Base-by-base conservation (phyloP, 495 filamentous ascomycete genomes). In the Tuber umbilicatum region DNA sequence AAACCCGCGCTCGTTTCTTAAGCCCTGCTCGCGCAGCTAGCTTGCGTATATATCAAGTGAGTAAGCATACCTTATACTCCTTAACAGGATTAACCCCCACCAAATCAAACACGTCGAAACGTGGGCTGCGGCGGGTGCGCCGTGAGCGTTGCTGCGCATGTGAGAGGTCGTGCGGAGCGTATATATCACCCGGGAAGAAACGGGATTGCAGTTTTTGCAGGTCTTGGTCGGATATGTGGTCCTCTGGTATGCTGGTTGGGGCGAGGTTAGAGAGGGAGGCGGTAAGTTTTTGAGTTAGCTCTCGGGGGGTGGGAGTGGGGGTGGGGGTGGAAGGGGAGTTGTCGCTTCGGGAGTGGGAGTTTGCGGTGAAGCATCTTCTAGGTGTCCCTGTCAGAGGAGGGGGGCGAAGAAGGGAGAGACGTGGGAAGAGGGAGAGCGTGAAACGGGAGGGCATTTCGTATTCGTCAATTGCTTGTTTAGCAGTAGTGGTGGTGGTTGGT, bases 131-230 rank as follows among this genome's bases (percentile, higher is more conserved):
- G 23, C 47, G 47, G 23, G 23, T 27, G 10, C 85, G 86, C 86
- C 89, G 91, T 84, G 91, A 93, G 83, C 82, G 85, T 89, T 90
- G 90, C 87, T 97, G 93, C 73, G 85, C 83, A 12, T 89, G 85
- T 73, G 87, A 90, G 72, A 99, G 84, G 86, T 99, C 95, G 83
- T 93, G 91, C 60, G 96, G 96, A 60, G 94, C 88, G 83, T 97
- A 97, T 69, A 96, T 86, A 83, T 97, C 94, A 81, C 95, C 95
- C 16, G 84, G 76, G 78, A 84, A 85, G 89, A 90, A 97, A 14
- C 55, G 55, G 12, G 27, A 64, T 35, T 64, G 55, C 16, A 64
- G n/a, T 64, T 35, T 64, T 35, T 64, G 27, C 4, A 64, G 5
- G 27, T 64, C 55, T 14, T 31, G 55, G 27, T 31, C n/a, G 55